Evolutionary conservation across 257 asterid genomes (phyloP), one percentile per base, ranked within the genome.

Genomic region (Buddleja alternifolia): DNA sequence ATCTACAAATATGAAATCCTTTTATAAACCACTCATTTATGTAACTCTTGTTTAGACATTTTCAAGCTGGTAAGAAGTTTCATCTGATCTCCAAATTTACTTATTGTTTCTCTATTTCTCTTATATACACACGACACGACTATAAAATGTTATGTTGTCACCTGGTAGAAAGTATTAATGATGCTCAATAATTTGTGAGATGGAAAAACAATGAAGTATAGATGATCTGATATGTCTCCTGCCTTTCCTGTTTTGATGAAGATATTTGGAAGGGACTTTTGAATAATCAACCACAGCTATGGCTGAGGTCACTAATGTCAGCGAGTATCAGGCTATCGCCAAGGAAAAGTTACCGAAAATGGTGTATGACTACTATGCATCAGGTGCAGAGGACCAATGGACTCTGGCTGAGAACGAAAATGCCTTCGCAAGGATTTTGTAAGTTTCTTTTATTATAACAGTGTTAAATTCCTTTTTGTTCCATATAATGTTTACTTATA

Each of bases 331-430:
- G 83, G 96, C 93, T n/a, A 78, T 90, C 62, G 98, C 98, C 78
- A 93, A 90, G 87, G 79, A 82, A 36, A 93, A 90, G 75, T 74
- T 92, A 85, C 95, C 98, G 1, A 92, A 92, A 79, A 90, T 88
- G 97, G 98, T 32, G 40, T 92, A 74, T 36, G 98, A 90, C 71
- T 92, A 92, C 87, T 93, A 93, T 70, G 98, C 98, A 44, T 93
- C 98, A 0, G 97, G 98, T 65, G 97, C 97, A 51, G 98, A 93
- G 83, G 97, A 93, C 73, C 85, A 93, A 74, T 93, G 98, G 98
- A 74, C 95, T 69, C 83, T 93, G 55, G 85, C 88, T 69, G 97
- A 90, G 90, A 93, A 93, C 79, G 81, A 86, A 73, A 79, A 90
- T 53, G 98, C 98, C 14, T 93, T 93, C 82, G 82, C 97, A 37